These are phyloP conservation scores for Nothomitra cinnamomea DNA, from an alignment of 2,329 filamentous ascomycete species.

Conservation along the genomic window DNA sequence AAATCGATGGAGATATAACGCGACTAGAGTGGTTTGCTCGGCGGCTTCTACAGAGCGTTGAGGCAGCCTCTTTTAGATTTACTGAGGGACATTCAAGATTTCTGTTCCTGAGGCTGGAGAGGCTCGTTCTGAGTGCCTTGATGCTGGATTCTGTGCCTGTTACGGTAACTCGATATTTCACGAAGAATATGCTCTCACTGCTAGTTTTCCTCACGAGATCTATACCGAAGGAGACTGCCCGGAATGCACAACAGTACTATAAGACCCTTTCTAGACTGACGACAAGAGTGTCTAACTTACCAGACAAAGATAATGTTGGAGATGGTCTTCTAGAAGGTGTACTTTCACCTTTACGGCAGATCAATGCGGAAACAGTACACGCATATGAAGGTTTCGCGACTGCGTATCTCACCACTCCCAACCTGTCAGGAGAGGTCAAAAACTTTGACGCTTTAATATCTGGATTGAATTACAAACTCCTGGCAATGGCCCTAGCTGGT, in stretches of 20 bases:
- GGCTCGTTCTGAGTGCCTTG: slow-evolving; percentile 20
- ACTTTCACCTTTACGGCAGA: slow-evolving; percentile 25
- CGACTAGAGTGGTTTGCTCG: slow-evolving; percentile 4
- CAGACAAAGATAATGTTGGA: slow-evolving; percentile 12
- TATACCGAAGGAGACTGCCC: slow-evolving; percentile 13
- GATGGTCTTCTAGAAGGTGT: slow-evolving; percentile 16
- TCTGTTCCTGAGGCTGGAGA: slow-evolving; percentile 22
- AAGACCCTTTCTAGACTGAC: slow-evolving; percentile 21
- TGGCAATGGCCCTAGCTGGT: slow-evolving; percentile 23
- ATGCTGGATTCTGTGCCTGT: background rate
- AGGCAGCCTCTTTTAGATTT: slow-evolving; percentile 20
- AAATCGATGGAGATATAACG: slow-evolving; percentile 21
- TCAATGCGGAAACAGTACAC: slow-evolving; percentile 25
- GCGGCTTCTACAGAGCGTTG: slow-evolving; percentile 10
- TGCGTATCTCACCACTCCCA: slow-evolving; percentile 28
- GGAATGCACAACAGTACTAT: slow-evolving; percentile 23
- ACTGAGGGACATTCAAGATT: slow-evolving; percentile 18
- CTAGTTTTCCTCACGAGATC: slow-evolving; percentile 18
- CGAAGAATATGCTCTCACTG: slow-evolving; percentile 20
- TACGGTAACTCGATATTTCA: background rate
- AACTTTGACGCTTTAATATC: slow-evolving; percentile 26
- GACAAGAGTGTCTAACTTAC: background rate
- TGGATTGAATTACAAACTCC: slow-evolving; percentile 32
- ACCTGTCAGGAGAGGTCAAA: slow-evolving; percentile 22
- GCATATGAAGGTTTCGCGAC: slow-evolving; percentile 28